These are phyloP conservation scores for Saccharomycopsis schoenii DNA, from an alignment of 805 yeast species.

Conservation along the genomic window DNA sequence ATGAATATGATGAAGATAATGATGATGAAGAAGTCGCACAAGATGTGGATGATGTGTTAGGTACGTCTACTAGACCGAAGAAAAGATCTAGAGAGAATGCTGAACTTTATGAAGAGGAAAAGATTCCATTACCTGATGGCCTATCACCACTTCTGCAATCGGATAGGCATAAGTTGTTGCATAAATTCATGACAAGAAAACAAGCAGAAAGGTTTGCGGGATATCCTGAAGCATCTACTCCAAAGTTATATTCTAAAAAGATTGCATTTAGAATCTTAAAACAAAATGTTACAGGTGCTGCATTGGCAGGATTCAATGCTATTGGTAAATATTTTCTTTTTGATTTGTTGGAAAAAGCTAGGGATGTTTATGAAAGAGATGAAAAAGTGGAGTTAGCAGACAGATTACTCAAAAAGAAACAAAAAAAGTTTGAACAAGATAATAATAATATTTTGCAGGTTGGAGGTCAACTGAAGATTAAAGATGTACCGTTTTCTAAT, in stretches of 20 bases:
- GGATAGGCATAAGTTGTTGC: slow-evolving; percentile 16
- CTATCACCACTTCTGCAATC: slow-evolving; percentile 11
- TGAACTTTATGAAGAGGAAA: not conserved
- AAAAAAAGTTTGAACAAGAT: slow-evolving; percentile 8
- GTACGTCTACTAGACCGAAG: not conserved
- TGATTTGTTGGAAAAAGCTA: slow-evolving; percentile 18
- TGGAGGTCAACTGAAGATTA: too few relatives aligned
- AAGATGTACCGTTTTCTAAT: not conserved
- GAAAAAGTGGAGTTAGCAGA: slow-evolving; percentile 11
- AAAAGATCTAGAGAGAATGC: not conserved
- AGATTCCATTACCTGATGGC: slow-evolving; percentile 4
- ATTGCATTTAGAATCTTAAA: slow-evolving; percentile 11
- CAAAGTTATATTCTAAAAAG: slow-evolving; percentile 13
- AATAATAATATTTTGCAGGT: not conserved
- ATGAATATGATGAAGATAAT: not conserved
- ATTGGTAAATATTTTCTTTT: slow-evolving; percentile 15
- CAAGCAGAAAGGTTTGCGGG: slow-evolving; percentile 15
- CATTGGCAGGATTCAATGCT: slow-evolving; percentile 15
- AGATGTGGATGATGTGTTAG: not conserved
- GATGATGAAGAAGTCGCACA: not conserved
- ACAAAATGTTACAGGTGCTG: slow-evolving; percentile 12
- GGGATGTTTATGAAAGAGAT: slow-evolving; percentile 14
- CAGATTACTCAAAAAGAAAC: slow-evolving; percentile 2
- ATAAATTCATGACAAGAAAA: slow-evolving; percentile 10
- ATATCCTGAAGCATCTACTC: slow-evolving; percentile 14